Conservation (phyloP, 202 grass and related monocot species). For the Eragrostis tef region DNA sequence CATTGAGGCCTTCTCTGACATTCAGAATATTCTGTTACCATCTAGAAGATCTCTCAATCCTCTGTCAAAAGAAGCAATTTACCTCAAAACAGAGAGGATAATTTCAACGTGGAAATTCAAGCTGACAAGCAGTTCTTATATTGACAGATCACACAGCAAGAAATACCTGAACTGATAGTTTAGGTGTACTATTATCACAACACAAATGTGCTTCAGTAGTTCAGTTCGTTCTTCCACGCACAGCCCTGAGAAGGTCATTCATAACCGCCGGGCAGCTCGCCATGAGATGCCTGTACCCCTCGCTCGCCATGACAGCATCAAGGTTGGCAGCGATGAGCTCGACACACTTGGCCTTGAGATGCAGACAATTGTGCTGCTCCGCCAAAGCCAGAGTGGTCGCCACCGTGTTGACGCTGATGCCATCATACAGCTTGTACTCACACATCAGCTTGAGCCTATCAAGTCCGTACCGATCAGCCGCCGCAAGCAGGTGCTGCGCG, state of each 20-base stretch:
- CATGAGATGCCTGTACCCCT: conserved; percentile 33
- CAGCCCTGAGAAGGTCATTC: conserved; percentile 3
- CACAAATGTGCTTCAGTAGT: neutral
- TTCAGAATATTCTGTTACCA: too few relatives aligned
- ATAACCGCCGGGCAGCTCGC: conserved; percentile 20
- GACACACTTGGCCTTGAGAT: conserved; percentile 47
- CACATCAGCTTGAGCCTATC: conserved; percentile 51
- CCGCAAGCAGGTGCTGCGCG: conserved; percentile 27
- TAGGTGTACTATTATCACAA: too few relatives aligned
- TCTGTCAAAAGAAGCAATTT: too few relatives aligned
- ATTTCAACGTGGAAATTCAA: neutral
- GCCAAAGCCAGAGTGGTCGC: conserved; percentile 31
- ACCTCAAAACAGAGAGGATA: neutral
- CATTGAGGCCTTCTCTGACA: too few relatives aligned
- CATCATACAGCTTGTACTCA: conserved; percentile 8
- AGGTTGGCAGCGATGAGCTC: conserved; percentile 36
- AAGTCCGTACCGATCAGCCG: conserved; percentile 45
- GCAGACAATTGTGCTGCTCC: conserved; percentile 37
- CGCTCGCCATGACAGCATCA: conserved; percentile 1
- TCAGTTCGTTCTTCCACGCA: conserved; percentile 3
- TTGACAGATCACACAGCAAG: neutral
- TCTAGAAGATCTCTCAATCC: too few relatives aligned
- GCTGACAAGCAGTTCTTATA: neutral
- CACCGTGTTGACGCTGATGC: neutral
- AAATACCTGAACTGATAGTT: neutral